Percentiles rank a stretch among this genome's conserved stretches.
Conservation (phyloP, 495 filamentous ascomycete genomes). For the Trichocladium antarcticum region DNA sequence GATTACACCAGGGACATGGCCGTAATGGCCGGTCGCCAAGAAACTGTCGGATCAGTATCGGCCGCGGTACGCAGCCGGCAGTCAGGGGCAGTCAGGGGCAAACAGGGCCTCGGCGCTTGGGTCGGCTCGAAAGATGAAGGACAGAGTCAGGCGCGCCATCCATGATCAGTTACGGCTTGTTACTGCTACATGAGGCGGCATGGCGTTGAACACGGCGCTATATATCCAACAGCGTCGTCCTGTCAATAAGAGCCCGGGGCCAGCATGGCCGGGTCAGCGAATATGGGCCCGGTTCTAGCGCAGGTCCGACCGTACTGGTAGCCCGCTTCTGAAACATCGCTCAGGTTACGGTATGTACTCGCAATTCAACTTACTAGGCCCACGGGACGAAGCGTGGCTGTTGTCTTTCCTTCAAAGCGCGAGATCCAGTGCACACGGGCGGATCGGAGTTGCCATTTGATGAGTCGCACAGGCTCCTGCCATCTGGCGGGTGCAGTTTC, state of each 20-base stretch:
- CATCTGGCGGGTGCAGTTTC: no score
- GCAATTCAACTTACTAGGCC: neutral
- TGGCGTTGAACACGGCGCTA: no score
- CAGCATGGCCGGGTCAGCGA: neutral
- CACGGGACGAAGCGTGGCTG: neutral
- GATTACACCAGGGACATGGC: neutral
- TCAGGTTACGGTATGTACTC: neutral
- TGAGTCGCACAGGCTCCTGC: no score
- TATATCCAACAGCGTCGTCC: no score
- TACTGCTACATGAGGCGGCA: no score
- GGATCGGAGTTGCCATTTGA: neutral
- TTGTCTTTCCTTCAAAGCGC: neutral
- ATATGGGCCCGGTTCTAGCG: neutral
- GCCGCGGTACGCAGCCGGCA: no score
- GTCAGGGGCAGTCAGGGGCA: no score
- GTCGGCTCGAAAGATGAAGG: no score
- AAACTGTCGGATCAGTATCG: no score
- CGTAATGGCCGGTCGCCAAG: neutral
- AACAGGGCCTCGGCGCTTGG: no score
- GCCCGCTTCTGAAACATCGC: neutral
- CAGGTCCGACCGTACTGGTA: neutral
- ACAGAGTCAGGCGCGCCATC: no score
- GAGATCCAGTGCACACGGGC: neutral
- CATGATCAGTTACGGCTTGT: no score
- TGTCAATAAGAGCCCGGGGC: neutral